Base-by-base conservation (phyloP, 345 rosid species). In the Aethionema arabicum region DNA sequence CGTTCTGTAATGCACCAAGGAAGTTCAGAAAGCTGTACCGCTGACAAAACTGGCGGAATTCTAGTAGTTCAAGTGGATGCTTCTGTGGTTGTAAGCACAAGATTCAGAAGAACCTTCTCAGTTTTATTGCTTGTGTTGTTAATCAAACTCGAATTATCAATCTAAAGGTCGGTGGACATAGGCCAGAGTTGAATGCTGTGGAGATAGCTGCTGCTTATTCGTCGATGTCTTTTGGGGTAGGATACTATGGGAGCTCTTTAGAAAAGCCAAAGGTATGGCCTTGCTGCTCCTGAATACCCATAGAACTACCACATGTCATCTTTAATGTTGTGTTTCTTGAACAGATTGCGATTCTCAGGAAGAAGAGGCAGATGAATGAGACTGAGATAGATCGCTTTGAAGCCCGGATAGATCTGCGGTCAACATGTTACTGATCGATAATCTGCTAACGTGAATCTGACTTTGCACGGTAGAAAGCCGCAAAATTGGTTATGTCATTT, bases 201-300 rank as follows among this genome's bases (percentile, higher is more conserved):
- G 99, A 93, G 82, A 87, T 93, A 32, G 95, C 96, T 14, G 99
- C 99, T 69, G 85, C 86, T 11, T 90, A 77, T 64, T 82, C 97
- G 4, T 81, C 95, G 14, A 55, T 59, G 54, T 93, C 99, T 11
- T 90, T 93, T 72, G 97, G 95, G 8, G 76, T 93, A 45, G 99
- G 97, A 78, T 93, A 84, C 77, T 79, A 82, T 72, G 97, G 97
- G 65, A 93, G 79, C 69, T 75, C 85, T 8, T 85, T 89, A 83
- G 63, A 74, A 44, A 78, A 85, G 69, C 99, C 99, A 52, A 93
- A 85, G 97, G 95, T 90, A 83, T 47, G 35, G 43, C 40, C 41
- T 67, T 30, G 6, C 27, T 0, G 14, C 33, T 8, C 32, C 11
- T 11, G 16, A 27, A 8, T 49, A 48, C 31, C 14, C 14, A 32